These are phyloP conservation scores for Agaricus subrufescens DNA, from an alignment of 768 basidiomycete species.

Conservation along the genomic window DNA sequence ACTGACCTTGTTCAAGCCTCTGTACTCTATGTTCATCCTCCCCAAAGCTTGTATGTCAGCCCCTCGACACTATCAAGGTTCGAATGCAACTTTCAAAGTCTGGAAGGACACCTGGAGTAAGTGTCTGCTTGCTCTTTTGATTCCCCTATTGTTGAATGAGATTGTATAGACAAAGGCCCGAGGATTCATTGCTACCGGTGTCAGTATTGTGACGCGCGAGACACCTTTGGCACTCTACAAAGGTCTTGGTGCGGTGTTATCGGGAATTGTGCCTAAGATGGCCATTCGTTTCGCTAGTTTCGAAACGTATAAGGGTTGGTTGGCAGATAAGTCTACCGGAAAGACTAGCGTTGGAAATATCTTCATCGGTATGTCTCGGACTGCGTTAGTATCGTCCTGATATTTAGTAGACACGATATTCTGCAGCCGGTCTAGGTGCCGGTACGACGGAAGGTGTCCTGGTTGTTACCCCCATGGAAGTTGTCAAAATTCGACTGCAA, in stretches of 20 bases:
- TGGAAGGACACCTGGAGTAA: conserved; percentile 74
- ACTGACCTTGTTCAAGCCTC: not conserved
- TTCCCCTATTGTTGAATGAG: not conserved
- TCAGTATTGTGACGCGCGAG: conserved; percentile 83
- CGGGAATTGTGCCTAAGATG: conserved; percentile 99
- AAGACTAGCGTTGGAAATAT: conserved; percentile 75
- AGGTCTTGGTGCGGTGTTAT: conserved; percentile 92
- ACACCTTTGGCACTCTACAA: conserved; percentile 97
- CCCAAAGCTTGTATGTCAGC: conserved; percentile 73
- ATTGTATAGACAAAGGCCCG: conserved; percentile 75
- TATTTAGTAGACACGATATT: not conserved
- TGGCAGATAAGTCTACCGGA: conserved; percentile 74
- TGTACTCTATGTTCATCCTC: not conserved
- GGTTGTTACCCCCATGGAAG: conserved; percentile 99
- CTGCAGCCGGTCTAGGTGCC: conserved; percentile 84
- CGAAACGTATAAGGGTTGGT: conserved; percentile 85
- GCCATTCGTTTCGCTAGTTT: conserved; percentile 98
- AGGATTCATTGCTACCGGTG: conserved; percentile 89
- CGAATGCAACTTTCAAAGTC: conserved; percentile 98
- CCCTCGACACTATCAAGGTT: conserved; percentile 98
- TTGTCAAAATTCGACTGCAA: conserved; percentile 96
- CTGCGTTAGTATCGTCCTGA: no score
- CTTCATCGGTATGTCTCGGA: conserved; percentile 61
- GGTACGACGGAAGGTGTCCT: conserved; percentile 93
- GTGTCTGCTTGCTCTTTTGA: conserved; percentile 25